phyloP scores from a whole-genome alignment of 1,284 basidiomycete species.

The Marasmius oreades region DNA sequence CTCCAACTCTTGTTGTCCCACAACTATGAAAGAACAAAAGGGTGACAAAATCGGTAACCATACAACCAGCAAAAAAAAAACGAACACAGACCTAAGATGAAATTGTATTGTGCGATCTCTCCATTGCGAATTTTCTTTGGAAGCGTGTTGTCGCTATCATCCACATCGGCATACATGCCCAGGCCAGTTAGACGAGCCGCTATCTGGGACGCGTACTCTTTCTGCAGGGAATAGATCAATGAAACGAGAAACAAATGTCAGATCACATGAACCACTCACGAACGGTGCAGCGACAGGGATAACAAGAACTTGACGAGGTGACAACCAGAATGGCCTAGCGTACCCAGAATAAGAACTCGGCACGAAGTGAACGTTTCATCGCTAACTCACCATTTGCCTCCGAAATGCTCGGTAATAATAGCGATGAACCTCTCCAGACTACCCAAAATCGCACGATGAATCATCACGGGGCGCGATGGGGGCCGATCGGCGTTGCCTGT shows the following conservation, averaged over 20 bases:
- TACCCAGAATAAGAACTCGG: no score
- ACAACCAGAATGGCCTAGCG: conserved; percentile 99
- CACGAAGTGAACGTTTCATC: no score
- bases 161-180: conserved; percentile 89
- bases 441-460: conserved; percentile 96
- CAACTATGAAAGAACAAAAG: conserved; percentile 61
- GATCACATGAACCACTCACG: conserved; percentile 49
- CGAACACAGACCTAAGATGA: conserved; percentile 89
- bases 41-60: conserved; percentile 8
- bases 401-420: conserved; percentile 97
- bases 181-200: conserved; percentile 62
- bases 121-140: conserved; percentile 96
- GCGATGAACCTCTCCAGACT: conserved; percentile 96
- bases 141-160: conserved; percentile 90
- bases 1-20: conserved; percentile 91
- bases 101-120: conserved; percentile 94
- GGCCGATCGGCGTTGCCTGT: conserved; percentile 54
- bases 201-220: conserved; percentile 87
- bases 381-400: conserved; percentile 83
- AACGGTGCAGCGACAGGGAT: conserved; percentile 90
- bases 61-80: background rate
- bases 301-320: conserved; percentile 91
- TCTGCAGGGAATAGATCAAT: conserved; percentile 43
- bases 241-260: background rate
- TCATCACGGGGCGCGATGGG: conserved; percentile 88